These are phyloP conservation scores for Boletales sp. DNA, from an alignment of 768 basidiomycete genomes.

Conservation along the genomic window DNA sequence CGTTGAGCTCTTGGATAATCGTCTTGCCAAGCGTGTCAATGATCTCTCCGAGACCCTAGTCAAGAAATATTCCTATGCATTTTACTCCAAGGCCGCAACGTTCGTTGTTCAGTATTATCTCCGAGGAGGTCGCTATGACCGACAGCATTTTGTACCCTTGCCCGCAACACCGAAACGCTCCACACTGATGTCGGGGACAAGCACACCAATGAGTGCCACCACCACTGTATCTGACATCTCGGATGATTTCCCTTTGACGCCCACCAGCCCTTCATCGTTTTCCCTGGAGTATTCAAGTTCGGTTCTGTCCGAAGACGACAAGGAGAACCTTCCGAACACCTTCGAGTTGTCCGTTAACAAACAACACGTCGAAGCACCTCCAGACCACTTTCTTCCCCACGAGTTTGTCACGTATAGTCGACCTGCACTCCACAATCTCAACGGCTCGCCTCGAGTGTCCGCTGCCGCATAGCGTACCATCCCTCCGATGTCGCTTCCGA, in stretches of 20 bases:
- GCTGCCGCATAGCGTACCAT: slow-evolving; percentile 55
- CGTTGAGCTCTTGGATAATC: slow-evolving; percentile 80
- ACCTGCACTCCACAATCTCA: slow-evolving; percentile 74
- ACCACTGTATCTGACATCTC: slow-evolving; percentile 72
- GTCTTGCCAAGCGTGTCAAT: slow-evolving; percentile 84
- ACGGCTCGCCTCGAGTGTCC: slow-evolving; percentile 52
- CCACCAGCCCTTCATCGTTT: slow-evolving; percentile 60
- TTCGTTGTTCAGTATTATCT: slow-evolving; percentile 94
- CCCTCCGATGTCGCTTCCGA: slow-evolving; percentile 43
- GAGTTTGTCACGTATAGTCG: slow-evolving; percentile 80
- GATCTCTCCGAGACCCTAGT: slow-evolving; percentile 93
- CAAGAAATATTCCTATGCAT: slow-evolving; percentile 96
- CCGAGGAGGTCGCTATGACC: slow-evolving; percentile 72
- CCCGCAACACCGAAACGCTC: slow-evolving; percentile 60
- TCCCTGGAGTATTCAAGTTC: slow-evolving; percentile 52
- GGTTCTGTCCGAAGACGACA: slow-evolving; percentile 65
- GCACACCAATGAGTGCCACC: slow-evolving; percentile 73
- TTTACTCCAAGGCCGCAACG: slow-evolving; percentile 94
- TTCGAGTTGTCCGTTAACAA: slow-evolving; percentile 76
- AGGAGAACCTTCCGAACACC: slow-evolving; percentile 71
- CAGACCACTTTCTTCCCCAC: slow-evolving; percentile 77
- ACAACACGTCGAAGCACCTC: slow-evolving; percentile 59
- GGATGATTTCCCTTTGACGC: slow-evolving; percentile 83
- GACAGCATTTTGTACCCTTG: slow-evolving; percentile 43
- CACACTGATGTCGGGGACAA: slow-evolving; percentile 43